Conservation (phyloP, 805 yeast genomes). For the Candida sithepensis region DNA sequence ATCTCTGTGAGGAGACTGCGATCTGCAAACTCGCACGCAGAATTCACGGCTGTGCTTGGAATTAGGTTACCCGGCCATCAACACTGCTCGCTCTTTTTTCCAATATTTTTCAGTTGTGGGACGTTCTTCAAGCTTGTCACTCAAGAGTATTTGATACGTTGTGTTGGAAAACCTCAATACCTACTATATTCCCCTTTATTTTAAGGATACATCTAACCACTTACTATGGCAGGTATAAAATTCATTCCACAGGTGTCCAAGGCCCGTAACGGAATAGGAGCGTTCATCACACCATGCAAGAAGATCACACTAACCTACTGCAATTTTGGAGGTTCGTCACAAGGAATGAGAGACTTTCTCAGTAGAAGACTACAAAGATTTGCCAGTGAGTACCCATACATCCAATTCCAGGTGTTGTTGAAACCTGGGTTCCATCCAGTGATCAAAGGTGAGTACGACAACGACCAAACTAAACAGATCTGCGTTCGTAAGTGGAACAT, state of each 20-base stretch:
- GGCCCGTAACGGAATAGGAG: conserved; percentile 74
- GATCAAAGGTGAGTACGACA: conserved; percentile 53
- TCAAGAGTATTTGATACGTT: not conserved
- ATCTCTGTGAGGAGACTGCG: too few species aligned
- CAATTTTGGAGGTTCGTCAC: conserved; percentile 94
- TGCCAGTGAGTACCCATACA: conserved; percentile 59
- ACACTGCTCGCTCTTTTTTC: not conserved
- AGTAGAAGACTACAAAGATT: conserved; percentile 47
- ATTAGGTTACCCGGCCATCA: not conserved
- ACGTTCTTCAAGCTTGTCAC: not conserved
- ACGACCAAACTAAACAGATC: conserved; percentile 37
- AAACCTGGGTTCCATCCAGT: conserved; percentile 79
- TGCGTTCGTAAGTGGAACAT: conserved; percentile 74
- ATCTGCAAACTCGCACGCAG: too few species aligned
- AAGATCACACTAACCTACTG: conserved; percentile 76
- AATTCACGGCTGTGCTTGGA: not conserved
- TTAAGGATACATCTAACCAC: too few species aligned
- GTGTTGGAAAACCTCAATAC: too few species aligned
- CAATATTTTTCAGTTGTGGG: too few species aligned
- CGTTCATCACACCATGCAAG: conserved; percentile 71
- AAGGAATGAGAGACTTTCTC: conserved; percentile 70
- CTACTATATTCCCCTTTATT: too few species aligned
- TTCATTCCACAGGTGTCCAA: conserved; percentile 55
- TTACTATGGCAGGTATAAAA: conserved; percentile 49
- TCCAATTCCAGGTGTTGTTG: conserved; percentile 67